Base-by-base conservation (phyloP, 2,329 filamentous ascomycete genomes). In the Pseudocercospora crystallina region DNA sequence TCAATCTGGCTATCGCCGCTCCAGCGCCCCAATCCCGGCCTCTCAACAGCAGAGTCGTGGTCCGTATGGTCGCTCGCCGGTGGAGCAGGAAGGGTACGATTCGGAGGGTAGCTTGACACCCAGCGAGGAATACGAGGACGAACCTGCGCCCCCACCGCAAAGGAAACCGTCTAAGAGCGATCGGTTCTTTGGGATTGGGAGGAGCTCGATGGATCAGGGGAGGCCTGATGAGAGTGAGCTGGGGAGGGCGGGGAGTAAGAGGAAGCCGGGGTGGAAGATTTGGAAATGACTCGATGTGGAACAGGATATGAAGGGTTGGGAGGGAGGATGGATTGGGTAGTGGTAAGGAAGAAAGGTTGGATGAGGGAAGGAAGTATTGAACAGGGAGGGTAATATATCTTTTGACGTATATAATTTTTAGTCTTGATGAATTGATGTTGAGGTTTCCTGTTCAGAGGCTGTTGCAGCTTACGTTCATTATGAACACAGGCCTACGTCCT, bases 141-240 rank as follows among this genome's bases (percentile, higher is more conserved):
- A 53, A 8, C 53, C 41, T n/a, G 48, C 53, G 34, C 48, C 30
- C 15, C 39, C 47, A 33, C 58, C 56, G 17, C 53, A 43, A 8
- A 54, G 64, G 15, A 55, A 60, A 15, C 54, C 58, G 5, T 66
- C 64, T 38, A 69, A 68, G 44, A 65, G 63, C 2, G 65, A 66
- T 31, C 51, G 62, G 14, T 66, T 68, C 43, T 60, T 68, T 48
- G 63, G 67, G 9, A 44, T 63, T 40, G 37, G 53, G 33, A 51
- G 47, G 43, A 46, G 40, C 41, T 47, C 43, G 3, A 32, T 53
- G 51, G 50, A 58, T 45, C 36, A 56, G 32, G 49, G 58, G 51
- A 12, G 60, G 38, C 34, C 43, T 29, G 34, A 36, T 39, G 51
- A 52, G 52, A 44, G 40, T 14, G 47, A 39, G 11, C 11, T 42